Evolutionary conservation across 78 protist species (phyloP).

Genomic region (Speleostelium caveatum): DNA sequence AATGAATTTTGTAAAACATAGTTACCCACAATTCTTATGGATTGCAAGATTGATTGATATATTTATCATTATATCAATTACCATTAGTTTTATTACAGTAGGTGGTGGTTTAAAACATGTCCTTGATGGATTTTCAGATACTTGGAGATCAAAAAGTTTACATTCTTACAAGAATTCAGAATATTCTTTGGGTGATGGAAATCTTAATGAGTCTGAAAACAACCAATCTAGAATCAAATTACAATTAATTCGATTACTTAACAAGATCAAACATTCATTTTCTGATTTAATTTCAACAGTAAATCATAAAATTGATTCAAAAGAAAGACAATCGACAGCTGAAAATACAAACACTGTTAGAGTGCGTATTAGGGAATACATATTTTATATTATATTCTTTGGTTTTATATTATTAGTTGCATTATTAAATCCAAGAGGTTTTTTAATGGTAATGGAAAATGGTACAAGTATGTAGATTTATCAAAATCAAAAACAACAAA

Average conservation of each 20-base stretch:
- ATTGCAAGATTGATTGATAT: conserved; percentile 29
- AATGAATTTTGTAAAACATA: conserved; percentile 15
- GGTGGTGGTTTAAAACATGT: conserved; percentile 75
- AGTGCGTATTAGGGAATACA: conserved; percentile 39
- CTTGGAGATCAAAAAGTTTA: conserved; percentile 57
- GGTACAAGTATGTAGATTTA: no score
- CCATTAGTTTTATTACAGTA: conserved; percentile 67
- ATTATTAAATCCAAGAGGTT: conserved; percentile 53
- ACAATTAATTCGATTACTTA: background rate
- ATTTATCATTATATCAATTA: conserved; percentile 36
- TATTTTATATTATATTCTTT: conserved; percentile 31
- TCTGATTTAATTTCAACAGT: background rate
- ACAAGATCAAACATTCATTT: background rate
- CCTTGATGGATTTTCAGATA: conserved; percentile 30
- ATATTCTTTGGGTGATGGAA: background rate
- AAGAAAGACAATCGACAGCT: conserved; percentile 23
- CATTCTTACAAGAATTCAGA: background rate
- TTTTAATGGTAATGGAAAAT: conserved; percentile 34
- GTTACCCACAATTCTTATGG: conserved; percentile 56
- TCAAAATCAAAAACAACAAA: no score
- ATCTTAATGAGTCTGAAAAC: background rate
- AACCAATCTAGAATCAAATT: background rate
- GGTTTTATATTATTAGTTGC: conserved; percentile 62
- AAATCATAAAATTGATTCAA: conserved; percentile 6
- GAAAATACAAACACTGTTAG: background rate